Evolutionary conservation across 345 rosid genomes (phyloP).

Genomic region (Lepidium didymum): DNA sequence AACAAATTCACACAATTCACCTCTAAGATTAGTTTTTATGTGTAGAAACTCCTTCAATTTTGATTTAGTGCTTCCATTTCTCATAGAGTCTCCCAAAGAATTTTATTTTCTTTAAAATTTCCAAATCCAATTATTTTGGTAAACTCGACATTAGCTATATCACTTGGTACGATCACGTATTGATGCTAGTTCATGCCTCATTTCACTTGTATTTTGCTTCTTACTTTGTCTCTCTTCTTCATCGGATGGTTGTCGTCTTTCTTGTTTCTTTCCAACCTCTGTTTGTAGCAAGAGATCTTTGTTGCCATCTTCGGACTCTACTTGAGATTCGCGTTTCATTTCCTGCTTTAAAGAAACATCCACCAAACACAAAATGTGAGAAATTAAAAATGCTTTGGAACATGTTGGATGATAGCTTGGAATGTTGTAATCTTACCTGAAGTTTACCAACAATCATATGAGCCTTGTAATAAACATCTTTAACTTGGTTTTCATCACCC

Average conservation of each 20-base stretch:
- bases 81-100: too few species aligned
- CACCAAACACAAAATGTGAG: not conserved
- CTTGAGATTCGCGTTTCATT: not conserved
- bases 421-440: constrained; percentile 3
- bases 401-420: not conserved
- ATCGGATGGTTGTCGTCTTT: constrained; percentile 6
- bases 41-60: too few species aligned
- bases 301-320: not conserved
- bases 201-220: constrained; percentile 24
- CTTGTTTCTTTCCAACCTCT: constrained; percentile 15
- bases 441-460: constrained; percentile 56
- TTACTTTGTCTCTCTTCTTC: constrained; percentile 22
- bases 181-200: not conserved
- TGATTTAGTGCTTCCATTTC: too few species aligned
- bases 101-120: too few species aligned
- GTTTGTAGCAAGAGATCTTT: constrained; percentile 10
- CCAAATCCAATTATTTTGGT: too few species aligned
- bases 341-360: not conserved
- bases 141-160: too few species aligned
- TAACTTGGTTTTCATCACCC: constrained; percentile 46
- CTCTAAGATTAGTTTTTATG: too few species aligned
- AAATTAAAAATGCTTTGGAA: not conserved
- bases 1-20: too few species aligned
- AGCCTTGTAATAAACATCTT: constrained; percentile 42
- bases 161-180: too few species aligned